phyloP scores from a whole-genome alignment of 2,329 filamentous ascomycete genomes.

The Clonostachys solani region DNA sequence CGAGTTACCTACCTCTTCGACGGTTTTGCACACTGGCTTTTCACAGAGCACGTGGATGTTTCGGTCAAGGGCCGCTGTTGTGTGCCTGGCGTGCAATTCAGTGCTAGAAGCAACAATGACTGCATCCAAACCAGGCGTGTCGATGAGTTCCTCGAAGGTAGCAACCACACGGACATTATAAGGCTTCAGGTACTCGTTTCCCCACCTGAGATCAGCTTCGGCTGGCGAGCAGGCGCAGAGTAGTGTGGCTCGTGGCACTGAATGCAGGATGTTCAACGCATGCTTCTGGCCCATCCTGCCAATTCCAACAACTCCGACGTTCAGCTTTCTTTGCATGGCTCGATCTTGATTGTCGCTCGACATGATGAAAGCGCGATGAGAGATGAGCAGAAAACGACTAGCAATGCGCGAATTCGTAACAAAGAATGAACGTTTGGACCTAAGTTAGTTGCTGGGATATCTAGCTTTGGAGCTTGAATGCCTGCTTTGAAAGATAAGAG shows the following conservation, averaged over 20 bases:
- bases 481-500: too few relatives aligned
- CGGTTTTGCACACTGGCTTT: constrained; percentile 53
- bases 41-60: constrained; percentile 55
- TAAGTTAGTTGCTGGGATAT: too few relatives aligned
- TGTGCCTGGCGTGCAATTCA: constrained; percentile 51
- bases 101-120: constrained; percentile 36
- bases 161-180: constrained; percentile 37
- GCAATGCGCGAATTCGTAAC: too few relatives aligned
- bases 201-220: constrained; percentile 36
- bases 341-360: too few relatives aligned
- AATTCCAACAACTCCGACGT: constrained; percentile 41
- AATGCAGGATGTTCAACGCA: constrained; percentile 40
- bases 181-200: constrained; percentile 31
- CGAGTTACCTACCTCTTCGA: constrained; percentile 49
- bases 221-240: constrained; percentile 44
- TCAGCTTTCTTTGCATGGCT: constrained; percentile 17
- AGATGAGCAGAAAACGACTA: too few relatives aligned
- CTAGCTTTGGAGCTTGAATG: too few relatives aligned
- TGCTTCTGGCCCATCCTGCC: constrained; percentile 50
- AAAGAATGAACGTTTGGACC: too few relatives aligned
- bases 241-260: constrained; percentile 39
- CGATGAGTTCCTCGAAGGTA: constrained; percentile 40
- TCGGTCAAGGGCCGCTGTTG: constrained; percentile 49
- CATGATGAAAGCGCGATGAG: too few relatives aligned
- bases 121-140: constrained; percentile 33